Percentiles rank a stretch among this genome's conserved stretches.
These are phyloP conservation scores for Nematocida sp. DNA, from an alignment of 371 early-diverging fungal genomes.

Conservation along the genomic window DNA sequence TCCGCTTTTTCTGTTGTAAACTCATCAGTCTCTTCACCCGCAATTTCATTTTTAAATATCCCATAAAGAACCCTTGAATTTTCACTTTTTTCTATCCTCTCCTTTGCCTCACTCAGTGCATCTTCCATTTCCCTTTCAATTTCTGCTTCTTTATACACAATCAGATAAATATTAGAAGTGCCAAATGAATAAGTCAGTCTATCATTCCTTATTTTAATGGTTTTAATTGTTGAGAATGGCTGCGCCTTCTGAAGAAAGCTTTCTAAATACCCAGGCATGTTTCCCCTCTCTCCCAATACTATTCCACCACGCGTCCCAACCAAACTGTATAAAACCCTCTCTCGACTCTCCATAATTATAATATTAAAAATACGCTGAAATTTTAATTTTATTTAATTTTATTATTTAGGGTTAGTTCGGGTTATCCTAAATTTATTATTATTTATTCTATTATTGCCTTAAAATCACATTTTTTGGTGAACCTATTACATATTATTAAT, in stretches of 20 bases:
- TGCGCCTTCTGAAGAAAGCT: constrained; percentile 9
- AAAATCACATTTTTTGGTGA: too few relatives aligned
- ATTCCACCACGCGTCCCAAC: constrained; percentile 48
- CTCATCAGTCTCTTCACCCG: background rate
- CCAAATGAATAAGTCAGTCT: constrained; percentile 30
- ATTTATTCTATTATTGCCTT: too few relatives aligned
- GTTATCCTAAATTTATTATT: background rate
- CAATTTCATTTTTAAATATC: constrained; percentile 23
- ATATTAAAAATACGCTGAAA: background rate
- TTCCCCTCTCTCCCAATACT: constrained; percentile 31
- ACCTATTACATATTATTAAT: too few relatives aligned
- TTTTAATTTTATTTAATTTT: background rate
- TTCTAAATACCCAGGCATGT: constrained; percentile 23
- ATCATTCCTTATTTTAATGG: constrained; percentile 33
- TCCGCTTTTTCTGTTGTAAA: constrained; percentile 25
- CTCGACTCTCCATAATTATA: constrained; percentile 8
- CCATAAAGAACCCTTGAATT: background rate
- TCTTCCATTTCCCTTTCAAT: constrained; percentile 30
- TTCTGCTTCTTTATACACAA: constrained; percentile 41
- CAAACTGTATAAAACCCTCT: constrained; percentile 15
- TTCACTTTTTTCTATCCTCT: constrained; percentile 27
- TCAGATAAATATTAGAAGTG: constrained; percentile 25
- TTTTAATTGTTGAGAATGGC: constrained; percentile 6
- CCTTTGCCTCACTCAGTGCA: constrained; percentile 22
- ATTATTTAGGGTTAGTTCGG: background rate